Percentiles rank a stretch among this genome's conserved stretches.
Evolutionary conservation across 495 filamentous ascomycete species (phyloP).

Genomic region (Cairneyella variabilis): DNA sequence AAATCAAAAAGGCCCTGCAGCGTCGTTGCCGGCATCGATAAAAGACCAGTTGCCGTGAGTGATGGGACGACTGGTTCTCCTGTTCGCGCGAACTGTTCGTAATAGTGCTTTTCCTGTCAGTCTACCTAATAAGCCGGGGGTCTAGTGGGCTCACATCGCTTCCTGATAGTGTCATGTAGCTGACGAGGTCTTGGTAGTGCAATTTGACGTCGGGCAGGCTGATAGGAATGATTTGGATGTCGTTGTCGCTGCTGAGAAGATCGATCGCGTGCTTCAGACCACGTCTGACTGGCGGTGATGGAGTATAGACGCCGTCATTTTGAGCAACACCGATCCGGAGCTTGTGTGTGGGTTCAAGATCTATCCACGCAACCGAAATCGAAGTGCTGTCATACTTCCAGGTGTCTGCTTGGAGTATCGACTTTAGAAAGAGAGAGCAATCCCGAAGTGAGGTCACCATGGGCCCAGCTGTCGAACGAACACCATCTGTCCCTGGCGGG

Average conservation of each 20-base stretch:
- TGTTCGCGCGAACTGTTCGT: conserved; percentile 8
- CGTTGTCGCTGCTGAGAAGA: neutral
- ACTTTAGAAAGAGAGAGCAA: conserved; percentile 35
- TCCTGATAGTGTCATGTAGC: conserved; percentile 1
- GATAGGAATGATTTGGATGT: conserved; percentile 1
- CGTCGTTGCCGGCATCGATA: neutral
- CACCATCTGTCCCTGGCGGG: conserved; percentile 36
- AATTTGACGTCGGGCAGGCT: conserved; percentile 5
- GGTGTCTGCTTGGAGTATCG: conserved; percentile 28
- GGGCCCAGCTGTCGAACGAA: conserved; percentile 33
- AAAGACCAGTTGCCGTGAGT: neutral
- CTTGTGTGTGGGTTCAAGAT: neutral
- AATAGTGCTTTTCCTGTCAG: conserved; percentile 11
- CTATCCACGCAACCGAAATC: conserved; percentile 1
- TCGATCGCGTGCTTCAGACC: neutral
- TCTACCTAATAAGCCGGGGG: neutral
- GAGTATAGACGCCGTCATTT: conserved; percentile 14
- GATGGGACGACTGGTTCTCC: conserved; percentile 10
- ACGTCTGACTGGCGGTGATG: conserved; percentile 10
- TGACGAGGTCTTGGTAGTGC: neutral
- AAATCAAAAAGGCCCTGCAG: conserved; percentile 8
- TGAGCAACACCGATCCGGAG: conserved; percentile 9
- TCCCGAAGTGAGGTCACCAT: conserved; percentile 34
- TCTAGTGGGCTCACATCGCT: conserved; percentile 1
- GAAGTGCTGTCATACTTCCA: conserved; percentile 25